Conservation (phyloP, 1,139 yeast species). For the Yamadazyma sp. region DNA sequence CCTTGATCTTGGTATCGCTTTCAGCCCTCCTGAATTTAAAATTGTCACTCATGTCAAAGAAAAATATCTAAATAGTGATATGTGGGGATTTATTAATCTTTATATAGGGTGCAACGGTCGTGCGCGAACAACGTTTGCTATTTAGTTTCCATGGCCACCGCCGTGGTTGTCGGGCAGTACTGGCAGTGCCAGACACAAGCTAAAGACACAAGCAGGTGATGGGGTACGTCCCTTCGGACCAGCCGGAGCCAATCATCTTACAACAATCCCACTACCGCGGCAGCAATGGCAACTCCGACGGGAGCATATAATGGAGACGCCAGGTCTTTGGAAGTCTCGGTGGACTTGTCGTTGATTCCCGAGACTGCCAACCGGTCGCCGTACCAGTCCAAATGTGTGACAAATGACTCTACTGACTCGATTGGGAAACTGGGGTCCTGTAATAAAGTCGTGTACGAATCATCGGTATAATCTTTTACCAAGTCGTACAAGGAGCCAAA, state of each 20-base stretch:
- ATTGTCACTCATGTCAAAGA: conserved; percentile 16
- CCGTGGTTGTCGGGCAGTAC: too few species aligned
- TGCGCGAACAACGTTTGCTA: conserved; percentile 1
- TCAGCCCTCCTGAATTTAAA: conserved; percentile 22
- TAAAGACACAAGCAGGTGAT: too few species aligned
- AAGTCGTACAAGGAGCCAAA: conserved; percentile 23
- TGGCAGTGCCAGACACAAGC: too few species aligned
- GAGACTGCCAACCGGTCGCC: conserved; percentile 16
- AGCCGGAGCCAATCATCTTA: neutral
- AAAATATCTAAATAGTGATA: too few species aligned
- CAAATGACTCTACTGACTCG: conserved; percentile 25
- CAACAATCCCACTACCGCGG: conserved; percentile 10
- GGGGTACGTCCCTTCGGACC: too few species aligned
- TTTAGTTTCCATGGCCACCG: neutral
- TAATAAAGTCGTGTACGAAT: conserved; percentile 36
- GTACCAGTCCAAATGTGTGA: conserved; percentile 39
- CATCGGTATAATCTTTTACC: conserved; percentile 26
- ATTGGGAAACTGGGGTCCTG: conserved; percentile 20
- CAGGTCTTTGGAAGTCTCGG: conserved; percentile 2
- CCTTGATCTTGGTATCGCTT: conserved; percentile 27
- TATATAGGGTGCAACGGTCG: neutral
- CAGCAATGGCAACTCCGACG: conserved; percentile 9
- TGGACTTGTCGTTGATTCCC: conserved; percentile 9
- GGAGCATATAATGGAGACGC: conserved; percentile 7
- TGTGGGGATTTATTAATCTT: neutral